Base-by-base conservation (phyloP, 352 stramenopile genomes). In the Phytophthora meadii region DNA sequence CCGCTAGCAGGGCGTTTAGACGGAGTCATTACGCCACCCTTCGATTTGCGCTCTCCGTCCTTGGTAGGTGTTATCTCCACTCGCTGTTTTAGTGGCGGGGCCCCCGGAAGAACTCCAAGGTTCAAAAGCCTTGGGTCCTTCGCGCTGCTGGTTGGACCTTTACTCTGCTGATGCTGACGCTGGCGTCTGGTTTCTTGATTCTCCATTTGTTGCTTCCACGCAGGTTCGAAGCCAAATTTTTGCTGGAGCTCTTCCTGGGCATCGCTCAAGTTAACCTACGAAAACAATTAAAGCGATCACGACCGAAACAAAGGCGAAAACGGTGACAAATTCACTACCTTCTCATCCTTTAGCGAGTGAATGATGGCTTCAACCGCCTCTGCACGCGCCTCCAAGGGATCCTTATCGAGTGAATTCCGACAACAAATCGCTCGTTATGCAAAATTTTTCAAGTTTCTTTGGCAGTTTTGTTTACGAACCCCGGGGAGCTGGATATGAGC, bases 191-290 rank as follows among this genome's bases (percentile, higher is more conserved):
- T 53, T 39, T 81, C 67, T 40, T 77, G 45, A 5, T 77, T 71
- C 28, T 80, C 55, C 41, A 80, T 48, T 11, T 81, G 64, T 52
- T 90, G 76, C 57, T 84, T 72, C 73, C 72, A 90, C 47, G 62
- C 68, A n/a, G 65, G 65, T 37, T 90, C 77, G 25, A 93, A 34
- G 0, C 77, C 82, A 28, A 74, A 88, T 28, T 73, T 70, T 57
- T 90, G 80, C 56, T 75, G 68, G 15, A 93, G 59, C 39, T 91
- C 75, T 4, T 89, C 77, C 28, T 87, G 68, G 6, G 84, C 82
- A 28, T 89, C 78, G 24, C 74, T 37, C 5, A 88, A 53, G 27
- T 73, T 75, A 40, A 71, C 53, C 78, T 76, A 28, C 32, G 37
- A 45, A 12, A 34, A 36, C 34, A 63, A 37, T 14, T 32, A 30